phyloP scores from a whole-genome alignment of 2,329 filamentous ascomycete species.

The Pestalotiopsis sp. region DNA sequence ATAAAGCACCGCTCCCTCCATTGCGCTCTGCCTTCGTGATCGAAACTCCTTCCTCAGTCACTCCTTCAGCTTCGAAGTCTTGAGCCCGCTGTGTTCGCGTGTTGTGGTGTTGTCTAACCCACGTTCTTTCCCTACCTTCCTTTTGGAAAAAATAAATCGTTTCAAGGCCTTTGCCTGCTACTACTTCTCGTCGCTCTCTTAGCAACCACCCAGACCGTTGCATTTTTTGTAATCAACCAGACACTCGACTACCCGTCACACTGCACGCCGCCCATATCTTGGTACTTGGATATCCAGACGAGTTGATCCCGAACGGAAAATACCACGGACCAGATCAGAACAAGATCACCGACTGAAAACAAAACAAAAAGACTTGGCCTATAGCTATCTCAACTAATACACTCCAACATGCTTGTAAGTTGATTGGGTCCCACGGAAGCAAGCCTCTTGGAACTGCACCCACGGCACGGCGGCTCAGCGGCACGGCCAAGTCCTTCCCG shows the following conservation, averaged over 20 bases:
- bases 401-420: slow-evolving; percentile 12
- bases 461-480: background rate
- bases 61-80: slow-evolving; percentile 14
- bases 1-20: slow-evolving; percentile 9
- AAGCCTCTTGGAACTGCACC: background rate
- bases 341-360: background rate
- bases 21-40: background rate
- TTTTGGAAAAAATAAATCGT: background rate
- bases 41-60: slow-evolving; percentile 4
- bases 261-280: background rate
- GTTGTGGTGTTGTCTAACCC: background rate
- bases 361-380: background rate
- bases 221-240: slow-evolving; percentile 3
- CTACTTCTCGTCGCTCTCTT: slow-evolving; percentile 9
- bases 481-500: background rate
- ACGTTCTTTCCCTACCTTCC: slow-evolving; percentile 13
- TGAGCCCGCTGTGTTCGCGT: background rate
- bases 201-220: slow-evolving; percentile 1
- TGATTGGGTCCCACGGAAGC: background rate
- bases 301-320: slow-evolving; percentile 7
- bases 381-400: slow-evolving; percentile 10
- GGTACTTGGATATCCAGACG: slow-evolving; percentile 6
- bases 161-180: background rate
- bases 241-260: background rate
- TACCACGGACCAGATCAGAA: background rate